Percentiles rank a stretch among this genome's conserved stretches.
phyloP scores from a whole-genome alignment of 768 basidiomycete genomes.

The Lanmaoa rubissima region DNA sequence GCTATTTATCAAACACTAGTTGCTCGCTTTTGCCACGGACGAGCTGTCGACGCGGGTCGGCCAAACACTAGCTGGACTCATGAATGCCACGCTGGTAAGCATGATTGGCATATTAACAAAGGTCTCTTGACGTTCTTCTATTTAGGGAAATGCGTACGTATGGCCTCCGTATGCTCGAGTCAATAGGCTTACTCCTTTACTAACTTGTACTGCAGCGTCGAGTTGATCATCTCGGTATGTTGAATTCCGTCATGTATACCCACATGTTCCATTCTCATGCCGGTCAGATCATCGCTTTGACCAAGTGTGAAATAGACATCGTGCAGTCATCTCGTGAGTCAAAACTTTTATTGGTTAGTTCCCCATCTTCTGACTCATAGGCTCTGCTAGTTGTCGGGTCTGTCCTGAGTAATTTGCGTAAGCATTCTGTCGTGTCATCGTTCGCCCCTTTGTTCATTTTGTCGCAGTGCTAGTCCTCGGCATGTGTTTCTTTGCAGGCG shows the following conservation, averaged over 20 bases:
- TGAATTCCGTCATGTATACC: background rate
- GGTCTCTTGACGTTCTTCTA: background rate
- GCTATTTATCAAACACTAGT: slow-evolving; percentile 35
- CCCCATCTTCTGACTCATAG: background rate
- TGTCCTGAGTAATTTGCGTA: slow-evolving; percentile 74
- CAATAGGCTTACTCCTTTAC: background rate
- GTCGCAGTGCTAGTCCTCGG: slow-evolving; percentile 75
- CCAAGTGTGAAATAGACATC: slow-evolving; percentile 77
- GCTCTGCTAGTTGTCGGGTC: slow-evolving; percentile 67
- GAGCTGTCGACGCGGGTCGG: slow-evolving; percentile 81
- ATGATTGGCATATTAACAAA: background rate
- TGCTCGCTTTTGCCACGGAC: slow-evolving; percentile 84
- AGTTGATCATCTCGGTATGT: slow-evolving; percentile 66
- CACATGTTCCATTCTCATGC: background rate
- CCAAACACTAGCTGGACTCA: slow-evolving; percentile 76
- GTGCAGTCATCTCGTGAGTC: slow-evolving; percentile 76
- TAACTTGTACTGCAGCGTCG: slow-evolving; percentile 37
- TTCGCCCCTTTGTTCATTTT: background rate
- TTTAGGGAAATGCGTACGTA: slow-evolving; percentile 33
- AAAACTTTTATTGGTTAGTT: background rate
- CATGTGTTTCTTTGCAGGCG: slow-evolving; percentile 83
- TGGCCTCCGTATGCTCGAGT: background rate
- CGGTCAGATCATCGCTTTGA: slow-evolving; percentile 70
- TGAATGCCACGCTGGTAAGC: slow-evolving; percentile 81
- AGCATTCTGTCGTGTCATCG: slow-evolving; percentile 16